phyloP scores from a whole-genome alignment of 1,284 basidiomycete species.

The Tremellales sp. region DNA sequence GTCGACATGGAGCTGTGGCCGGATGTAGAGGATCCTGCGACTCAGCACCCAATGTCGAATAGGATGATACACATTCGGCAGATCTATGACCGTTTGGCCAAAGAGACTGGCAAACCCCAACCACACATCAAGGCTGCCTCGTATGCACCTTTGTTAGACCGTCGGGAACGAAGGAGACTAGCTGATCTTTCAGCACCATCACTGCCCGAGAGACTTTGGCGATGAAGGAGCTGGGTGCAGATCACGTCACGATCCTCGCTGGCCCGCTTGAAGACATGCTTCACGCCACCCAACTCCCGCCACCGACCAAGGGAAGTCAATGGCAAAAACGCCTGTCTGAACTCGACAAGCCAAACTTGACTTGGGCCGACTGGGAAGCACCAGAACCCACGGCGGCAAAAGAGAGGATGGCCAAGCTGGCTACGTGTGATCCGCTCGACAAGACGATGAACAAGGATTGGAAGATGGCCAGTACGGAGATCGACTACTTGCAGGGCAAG shows the following conservation, averaged over 20 bases:
- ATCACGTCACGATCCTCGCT: slow-evolving; percentile 21
- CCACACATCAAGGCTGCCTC: slow-evolving; percentile 36
- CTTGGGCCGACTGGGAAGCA: slow-evolving; percentile 17
- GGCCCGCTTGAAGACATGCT: slow-evolving; percentile 18
- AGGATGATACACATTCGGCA: slow-evolving; percentile 34
- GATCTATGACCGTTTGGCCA: slow-evolving; percentile 22
- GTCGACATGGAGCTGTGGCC: slow-evolving; percentile 20
- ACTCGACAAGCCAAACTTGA: slow-evolving; percentile 15
- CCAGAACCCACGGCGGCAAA: slow-evolving; percentile 11
- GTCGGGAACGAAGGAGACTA: background rate
- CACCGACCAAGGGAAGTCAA: slow-evolving; percentile 16
- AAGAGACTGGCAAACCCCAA: slow-evolving; percentile 22
- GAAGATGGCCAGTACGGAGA: slow-evolving; percentile 18
- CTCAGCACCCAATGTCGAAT: slow-evolving; percentile 26
- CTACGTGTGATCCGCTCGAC: slow-evolving; percentile 18
- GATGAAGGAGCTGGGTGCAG: slow-evolving; percentile 21
- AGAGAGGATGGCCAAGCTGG: slow-evolving; percentile 16
- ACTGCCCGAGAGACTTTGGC: slow-evolving; percentile 24
- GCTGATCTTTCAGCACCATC: slow-evolving; percentile 10
- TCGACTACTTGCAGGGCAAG: slow-evolving; percentile 25
- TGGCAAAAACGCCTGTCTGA: slow-evolving; percentile 14
- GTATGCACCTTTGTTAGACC: slow-evolving; percentile 6
- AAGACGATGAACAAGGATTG: slow-evolving; percentile 19
- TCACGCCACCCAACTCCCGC: slow-evolving; percentile 11
- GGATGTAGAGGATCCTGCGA: slow-evolving; percentile 24